phyloP scores from a whole-genome alignment of 306 rosid species.

The Pachyrhizus erosus region DNA sequence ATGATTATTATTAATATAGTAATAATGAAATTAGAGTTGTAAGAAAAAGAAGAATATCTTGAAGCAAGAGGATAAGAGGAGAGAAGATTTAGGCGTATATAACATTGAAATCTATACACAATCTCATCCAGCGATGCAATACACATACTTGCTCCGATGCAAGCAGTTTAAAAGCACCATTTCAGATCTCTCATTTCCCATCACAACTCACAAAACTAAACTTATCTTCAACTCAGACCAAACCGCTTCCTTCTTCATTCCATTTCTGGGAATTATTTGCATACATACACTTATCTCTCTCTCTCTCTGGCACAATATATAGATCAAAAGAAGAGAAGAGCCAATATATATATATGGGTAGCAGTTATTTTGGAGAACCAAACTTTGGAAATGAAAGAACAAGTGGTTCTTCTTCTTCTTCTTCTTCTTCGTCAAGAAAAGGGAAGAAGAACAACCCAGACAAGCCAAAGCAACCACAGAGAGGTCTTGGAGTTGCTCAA shows the following conservation, averaged over 20 bases:
- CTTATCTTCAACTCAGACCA: neutral
- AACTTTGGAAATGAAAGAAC: conserved; percentile 64
- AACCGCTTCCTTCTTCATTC: too few species aligned
- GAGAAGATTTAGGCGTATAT: conserved; percentile 71
- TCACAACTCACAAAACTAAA: too few species aligned
- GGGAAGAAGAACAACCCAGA: conserved; percentile 67
- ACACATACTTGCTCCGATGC: conserved; percentile 48
- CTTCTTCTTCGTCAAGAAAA: conserved; percentile 64
- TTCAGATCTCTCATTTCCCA: conserved; percentile 65
- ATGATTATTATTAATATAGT: too few species aligned
- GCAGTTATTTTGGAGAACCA: conserved; percentile 78
- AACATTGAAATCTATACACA: conserved; percentile 68
- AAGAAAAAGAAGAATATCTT: conserved; percentile 11
- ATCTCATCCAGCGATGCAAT: conserved; percentile 92
- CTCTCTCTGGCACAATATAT: neutral
- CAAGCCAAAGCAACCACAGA: conserved; percentile 94
- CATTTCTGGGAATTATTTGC: too few species aligned
- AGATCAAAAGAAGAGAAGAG: too few species aligned
- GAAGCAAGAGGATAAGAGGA: conserved; percentile 29
- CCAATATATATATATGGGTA: conserved; percentile 51
- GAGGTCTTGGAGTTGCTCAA: conserved; percentile 99
- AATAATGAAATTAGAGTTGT: conserved; percentile 37
- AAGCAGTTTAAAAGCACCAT: conserved; percentile 13
- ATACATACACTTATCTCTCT: too few species aligned
- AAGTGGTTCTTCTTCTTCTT: conserved; percentile 41